Conservation (phyloP, 2,329 filamentous ascomycete species). For the Ophiostoma quercus region DNA sequence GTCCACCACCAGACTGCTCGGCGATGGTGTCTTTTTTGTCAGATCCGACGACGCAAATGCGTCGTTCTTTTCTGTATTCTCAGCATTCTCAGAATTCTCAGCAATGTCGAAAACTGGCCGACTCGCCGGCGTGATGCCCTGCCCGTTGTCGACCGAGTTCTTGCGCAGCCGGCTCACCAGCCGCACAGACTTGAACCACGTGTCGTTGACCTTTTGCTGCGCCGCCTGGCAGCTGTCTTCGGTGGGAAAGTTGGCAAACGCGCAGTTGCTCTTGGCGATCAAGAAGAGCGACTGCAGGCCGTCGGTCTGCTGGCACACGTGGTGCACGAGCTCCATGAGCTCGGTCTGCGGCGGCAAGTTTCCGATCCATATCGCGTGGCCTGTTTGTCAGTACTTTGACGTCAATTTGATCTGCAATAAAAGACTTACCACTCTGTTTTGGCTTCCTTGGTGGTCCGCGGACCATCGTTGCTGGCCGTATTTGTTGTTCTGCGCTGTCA, state of each 20-base stretch:
- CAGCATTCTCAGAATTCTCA: no score
- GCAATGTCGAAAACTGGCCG: no score
- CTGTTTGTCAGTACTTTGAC: conserved; percentile 35
- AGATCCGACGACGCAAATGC: not conserved
- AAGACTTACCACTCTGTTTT: conserved; percentile 54
- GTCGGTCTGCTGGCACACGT: conserved; percentile 74
- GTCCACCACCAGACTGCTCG: conserved; percentile 19
- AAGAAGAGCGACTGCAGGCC: conserved; percentile 85
- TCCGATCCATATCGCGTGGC: conserved; percentile 92
- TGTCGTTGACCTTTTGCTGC: conserved; percentile 82
- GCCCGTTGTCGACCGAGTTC: conserved; percentile 43
- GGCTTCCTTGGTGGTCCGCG: conserved; percentile 53
- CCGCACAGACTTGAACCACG: conserved; percentile 76
- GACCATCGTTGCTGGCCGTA: conserved; percentile 31
- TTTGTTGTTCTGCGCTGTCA: not conserved
- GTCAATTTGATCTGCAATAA: not conserved
- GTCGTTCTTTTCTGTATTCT: no score
- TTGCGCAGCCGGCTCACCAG: conserved; percentile 78
- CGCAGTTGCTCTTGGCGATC: conserved; percentile 95
- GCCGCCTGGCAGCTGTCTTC: conserved; percentile 70
- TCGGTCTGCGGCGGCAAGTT: conserved; percentile 82
- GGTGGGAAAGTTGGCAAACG: conserved; percentile 90
- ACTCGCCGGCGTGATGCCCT: conserved; percentile 49
- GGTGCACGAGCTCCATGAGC: conserved; percentile 78
- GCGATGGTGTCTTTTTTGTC: not conserved